phyloP scores from a whole-genome alignment of 768 basidiomycete species.

The Kockovaella imperatae region DNA sequence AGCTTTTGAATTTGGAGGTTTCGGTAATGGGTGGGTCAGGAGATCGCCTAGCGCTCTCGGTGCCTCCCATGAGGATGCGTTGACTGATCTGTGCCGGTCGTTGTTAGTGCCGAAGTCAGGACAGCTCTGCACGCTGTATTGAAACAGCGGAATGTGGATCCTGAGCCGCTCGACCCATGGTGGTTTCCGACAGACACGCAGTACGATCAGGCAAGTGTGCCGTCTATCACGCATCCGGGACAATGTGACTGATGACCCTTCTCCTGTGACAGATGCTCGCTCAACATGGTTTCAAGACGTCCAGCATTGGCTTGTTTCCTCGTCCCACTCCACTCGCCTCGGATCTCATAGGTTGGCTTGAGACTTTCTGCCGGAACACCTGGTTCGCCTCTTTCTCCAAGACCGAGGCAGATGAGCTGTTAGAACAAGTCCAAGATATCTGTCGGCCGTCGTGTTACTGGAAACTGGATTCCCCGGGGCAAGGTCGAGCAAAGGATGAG shows the following conservation, averaged over 20 bases:
- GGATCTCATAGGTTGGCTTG: constrained; percentile 55
- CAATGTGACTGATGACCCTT: constrained; percentile 40
- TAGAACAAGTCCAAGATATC: constrained; percentile 54
- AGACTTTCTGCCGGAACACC: constrained; percentile 57
- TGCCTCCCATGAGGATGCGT: background rate
- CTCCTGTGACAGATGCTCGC: background rate
- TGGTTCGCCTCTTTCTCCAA: constrained; percentile 55
- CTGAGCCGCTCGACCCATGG: constrained; percentile 65
- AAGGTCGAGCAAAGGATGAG: constrained; percentile 15
- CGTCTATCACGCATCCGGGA: constrained; percentile 49
- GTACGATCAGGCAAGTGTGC: constrained; percentile 55
- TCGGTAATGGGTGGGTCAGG: constrained; percentile 57
- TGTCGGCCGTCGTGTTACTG: constrained; percentile 27
- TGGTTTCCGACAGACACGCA: constrained; percentile 68
- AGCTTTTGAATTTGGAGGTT: constrained; percentile 70
- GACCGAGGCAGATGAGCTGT: constrained; percentile 54
- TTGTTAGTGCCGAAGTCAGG: constrained; percentile 54
- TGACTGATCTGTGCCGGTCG: too few species aligned
- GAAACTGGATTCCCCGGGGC: constrained; percentile 20
- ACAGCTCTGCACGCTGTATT: constrained; percentile 54
- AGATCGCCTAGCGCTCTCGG: background rate
- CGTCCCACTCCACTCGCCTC: constrained; percentile 44
- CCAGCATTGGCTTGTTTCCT: constrained; percentile 32
- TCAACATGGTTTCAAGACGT: constrained; percentile 13
- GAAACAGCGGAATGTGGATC: constrained; percentile 53